These are phyloP conservation scores for Leccinum barrowsii DNA, from an alignment of 768 basidiomycete genomes.

Conservation along the genomic window DNA sequence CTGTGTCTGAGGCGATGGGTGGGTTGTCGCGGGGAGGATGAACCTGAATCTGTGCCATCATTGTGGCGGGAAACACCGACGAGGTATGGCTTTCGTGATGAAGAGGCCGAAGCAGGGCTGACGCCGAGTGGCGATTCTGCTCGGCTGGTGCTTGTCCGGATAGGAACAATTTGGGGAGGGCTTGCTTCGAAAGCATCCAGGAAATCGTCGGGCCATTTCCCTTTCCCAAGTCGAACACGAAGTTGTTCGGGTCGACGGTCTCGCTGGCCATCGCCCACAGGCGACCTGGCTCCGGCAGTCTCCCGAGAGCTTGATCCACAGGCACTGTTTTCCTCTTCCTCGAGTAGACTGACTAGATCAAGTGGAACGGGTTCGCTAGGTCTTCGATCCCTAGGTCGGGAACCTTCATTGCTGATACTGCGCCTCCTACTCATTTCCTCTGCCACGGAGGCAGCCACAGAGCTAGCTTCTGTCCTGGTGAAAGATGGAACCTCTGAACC, in stretches of 20 bases:
- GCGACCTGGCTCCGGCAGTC: constrained; percentile 21
- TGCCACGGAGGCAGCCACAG: constrained; percentile 48
- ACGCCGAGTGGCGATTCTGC: constrained; percentile 18
- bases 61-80: constrained; percentile 42
- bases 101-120: constrained; percentile 41
- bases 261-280: constrained; percentile 19
- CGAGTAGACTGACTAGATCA: constrained; percentile 65
- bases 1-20: constrained; percentile 64
- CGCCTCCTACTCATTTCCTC: constrained; percentile 41
- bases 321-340: constrained; percentile 59
- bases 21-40: constrained; percentile 44
- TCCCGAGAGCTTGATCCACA: constrained; percentile 45
- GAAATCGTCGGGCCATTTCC: constrained; percentile 84
- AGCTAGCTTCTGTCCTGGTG: constrained; percentile 60
- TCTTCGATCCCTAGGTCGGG: constrained; percentile 51
- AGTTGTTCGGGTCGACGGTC: constrained; percentile 30
- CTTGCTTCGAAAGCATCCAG: constrained; percentile 50
- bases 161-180: constrained; percentile 31
- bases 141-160: constrained; percentile 19
- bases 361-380: constrained; percentile 58
- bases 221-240: constrained; percentile 62
- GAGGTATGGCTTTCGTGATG: constrained; percentile 56
- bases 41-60: constrained; percentile 44
- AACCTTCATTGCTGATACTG: constrained; percentile 20
- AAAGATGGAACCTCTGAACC: constrained; percentile 59